Conservation (phyloP, 2,329 filamentous ascomycete species). For the Biscogniauxia marginata region DNA sequence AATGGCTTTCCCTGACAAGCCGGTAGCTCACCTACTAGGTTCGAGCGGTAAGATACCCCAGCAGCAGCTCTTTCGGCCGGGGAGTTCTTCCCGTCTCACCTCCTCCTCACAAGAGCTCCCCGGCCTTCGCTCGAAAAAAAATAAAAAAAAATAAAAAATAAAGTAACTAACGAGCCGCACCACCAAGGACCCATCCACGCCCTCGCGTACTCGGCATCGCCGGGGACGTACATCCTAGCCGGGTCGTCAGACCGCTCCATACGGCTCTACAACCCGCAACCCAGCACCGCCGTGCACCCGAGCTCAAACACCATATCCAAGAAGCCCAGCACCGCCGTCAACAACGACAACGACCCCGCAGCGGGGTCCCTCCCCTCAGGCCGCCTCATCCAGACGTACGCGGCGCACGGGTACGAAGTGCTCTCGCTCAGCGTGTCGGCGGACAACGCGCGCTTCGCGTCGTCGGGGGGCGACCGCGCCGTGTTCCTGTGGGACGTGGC, state of each 20-base stretch:
- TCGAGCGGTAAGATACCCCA: slow-evolving; percentile 57
- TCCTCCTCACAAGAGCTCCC: no score
- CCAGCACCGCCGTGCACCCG: slow-evolving; percentile 36
- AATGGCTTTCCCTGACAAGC: slow-evolving; percentile 44
- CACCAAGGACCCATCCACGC: slow-evolving; percentile 67
- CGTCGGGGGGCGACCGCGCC: slow-evolving; percentile 83
- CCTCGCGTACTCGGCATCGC: slow-evolving; percentile 68
- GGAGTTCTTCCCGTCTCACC: no score
- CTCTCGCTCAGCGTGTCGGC: slow-evolving; percentile 72
- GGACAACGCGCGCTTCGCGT: slow-evolving; percentile 83
- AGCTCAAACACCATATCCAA: slow-evolving; percentile 2
- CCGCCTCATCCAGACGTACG: slow-evolving; percentile 80
- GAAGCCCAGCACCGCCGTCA: slow-evolving; percentile 20
- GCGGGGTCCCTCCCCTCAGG: slow-evolving; percentile 44
- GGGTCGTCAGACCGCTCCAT: slow-evolving; percentile 83
- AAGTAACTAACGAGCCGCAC: slow-evolving; percentile 6
- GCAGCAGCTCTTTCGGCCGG: no score
- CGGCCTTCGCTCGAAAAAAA: no score
- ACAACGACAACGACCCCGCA: slow-evolving; percentile 38
- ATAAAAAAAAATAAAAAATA: no score
- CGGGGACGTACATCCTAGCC: slow-evolving; percentile 77
- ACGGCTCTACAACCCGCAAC: slow-evolving; percentile 78
- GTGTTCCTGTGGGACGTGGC: slow-evolving; percentile 96
- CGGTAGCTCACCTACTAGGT: slow-evolving; percentile 55
- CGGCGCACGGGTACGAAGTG: slow-evolving; percentile 88